Evolutionary conservation across 257 asterid species (phyloP).

Genomic region (Ilex asprella): DNA sequence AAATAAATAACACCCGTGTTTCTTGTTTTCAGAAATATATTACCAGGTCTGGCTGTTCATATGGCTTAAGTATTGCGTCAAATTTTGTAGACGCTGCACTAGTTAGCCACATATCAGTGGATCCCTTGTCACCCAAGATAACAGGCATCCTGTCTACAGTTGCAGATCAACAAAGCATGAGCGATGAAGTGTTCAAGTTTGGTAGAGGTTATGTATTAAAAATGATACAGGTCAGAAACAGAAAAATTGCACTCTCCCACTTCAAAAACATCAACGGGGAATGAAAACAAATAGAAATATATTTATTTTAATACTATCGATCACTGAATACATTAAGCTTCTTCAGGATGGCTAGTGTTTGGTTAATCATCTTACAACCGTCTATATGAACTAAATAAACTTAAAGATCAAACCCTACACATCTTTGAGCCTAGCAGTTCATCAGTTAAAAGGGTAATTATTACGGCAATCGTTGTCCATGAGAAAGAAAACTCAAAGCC

Average conservation of each 20-base stretch:
- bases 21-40: constrained; percentile 1
- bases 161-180: neutral
- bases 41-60: constrained; percentile 74
- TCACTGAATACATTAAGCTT: neutral
- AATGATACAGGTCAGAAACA: neutral
- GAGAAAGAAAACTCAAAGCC: no score
- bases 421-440: no score
- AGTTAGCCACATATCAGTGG: constrained; percentile 61
- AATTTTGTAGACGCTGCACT: constrained; percentile 50
- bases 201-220: neutral
- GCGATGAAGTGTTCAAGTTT: neutral
- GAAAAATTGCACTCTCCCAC: neutral
- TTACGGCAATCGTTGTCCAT: no score
- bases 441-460: no score
- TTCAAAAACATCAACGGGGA: neutral
- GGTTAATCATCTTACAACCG: no score
- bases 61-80: constrained; percentile 68
- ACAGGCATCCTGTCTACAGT: constrained; percentile 95
- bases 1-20: neutral
- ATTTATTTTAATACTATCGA: no score
- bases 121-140: constrained; percentile 67
- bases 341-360: no score
- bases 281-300: neutral
- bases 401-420: no score
- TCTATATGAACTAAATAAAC: no score